Percentiles rank a stretch among this genome's conserved stretches.
Evolutionary conservation across 2,329 filamentous ascomycete species (phyloP).

Genomic region (Bertia moriformis): DNA sequence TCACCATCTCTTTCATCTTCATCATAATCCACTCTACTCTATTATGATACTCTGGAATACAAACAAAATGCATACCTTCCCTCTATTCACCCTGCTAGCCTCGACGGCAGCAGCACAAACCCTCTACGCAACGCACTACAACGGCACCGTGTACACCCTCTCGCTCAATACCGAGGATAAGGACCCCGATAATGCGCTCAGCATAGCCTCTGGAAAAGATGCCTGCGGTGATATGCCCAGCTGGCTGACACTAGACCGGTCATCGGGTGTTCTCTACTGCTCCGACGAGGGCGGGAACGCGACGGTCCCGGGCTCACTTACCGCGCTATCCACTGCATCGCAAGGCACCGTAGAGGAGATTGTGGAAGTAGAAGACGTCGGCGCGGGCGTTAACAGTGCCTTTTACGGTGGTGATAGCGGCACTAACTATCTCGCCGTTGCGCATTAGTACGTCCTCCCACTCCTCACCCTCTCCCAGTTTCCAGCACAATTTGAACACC

Average conservation of each 20-base stretch:
- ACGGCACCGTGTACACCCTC: background rate
- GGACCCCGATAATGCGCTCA: background rate
- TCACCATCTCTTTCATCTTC: no score
- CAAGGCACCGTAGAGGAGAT: background rate
- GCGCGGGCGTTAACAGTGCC: background rate
- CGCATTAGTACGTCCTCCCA: conserved; percentile 1
- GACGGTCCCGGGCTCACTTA: background rate
- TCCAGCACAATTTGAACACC: background rate
- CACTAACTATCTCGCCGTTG: background rate
- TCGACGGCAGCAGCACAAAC: background rate
- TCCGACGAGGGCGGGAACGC: background rate
- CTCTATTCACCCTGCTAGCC: background rate
- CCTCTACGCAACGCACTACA: conserved; percentile 1
- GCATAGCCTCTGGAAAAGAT: background rate
- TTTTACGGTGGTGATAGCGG: background rate
- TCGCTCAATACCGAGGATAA: background rate
- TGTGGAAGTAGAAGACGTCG: background rate
- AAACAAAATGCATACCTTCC: no score
- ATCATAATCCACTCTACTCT: no score
- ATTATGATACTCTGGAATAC: no score
- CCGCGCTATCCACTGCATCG: background rate
- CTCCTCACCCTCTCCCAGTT: background rate
- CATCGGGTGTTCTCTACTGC: background rate
- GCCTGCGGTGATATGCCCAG: conserved; percentile 1
- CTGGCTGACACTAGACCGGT: background rate